These are phyloP conservation scores for Spizellomyces sp. DNA, from an alignment of 192 early-diverging fungal species.

Conservation along the genomic window DNA sequence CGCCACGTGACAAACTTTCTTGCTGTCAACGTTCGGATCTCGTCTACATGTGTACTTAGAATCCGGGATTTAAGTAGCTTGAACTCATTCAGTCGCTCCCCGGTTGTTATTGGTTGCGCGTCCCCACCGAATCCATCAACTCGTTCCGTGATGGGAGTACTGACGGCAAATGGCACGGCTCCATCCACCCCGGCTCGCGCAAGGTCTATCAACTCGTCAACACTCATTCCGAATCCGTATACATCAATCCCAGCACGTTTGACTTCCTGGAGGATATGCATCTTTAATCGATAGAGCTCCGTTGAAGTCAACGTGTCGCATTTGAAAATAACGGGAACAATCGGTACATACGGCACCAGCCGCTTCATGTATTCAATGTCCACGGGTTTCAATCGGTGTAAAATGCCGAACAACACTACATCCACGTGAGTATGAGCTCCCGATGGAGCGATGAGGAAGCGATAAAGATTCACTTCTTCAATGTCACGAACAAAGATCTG, in stretches of 20 bases:
- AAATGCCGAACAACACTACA: constrained; percentile 45
- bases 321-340: constrained; percentile 73
- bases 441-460: constrained; percentile 32
- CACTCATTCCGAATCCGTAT: constrained; percentile 57
- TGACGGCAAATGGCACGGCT: constrained; percentile 58
- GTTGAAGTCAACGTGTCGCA: constrained; percentile 57
- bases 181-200: constrained; percentile 46
- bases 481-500: constrained; percentile 29
- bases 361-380: constrained; percentile 39
- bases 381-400: constrained; percentile 34
- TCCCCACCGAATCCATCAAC: background rate
- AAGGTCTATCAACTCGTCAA: constrained; percentile 48
- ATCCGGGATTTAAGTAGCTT: constrained; percentile 45
- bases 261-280: constrained; percentile 51
- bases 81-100: constrained; percentile 45
- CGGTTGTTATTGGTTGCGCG: background rate
- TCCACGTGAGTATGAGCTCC: constrained; percentile 51
- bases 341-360: constrained; percentile 57
- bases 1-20: constrained; percentile 60
- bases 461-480: constrained; percentile 10
- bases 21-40: constrained; percentile 53
- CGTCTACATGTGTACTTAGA: constrained; percentile 52
- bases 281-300: constrained; percentile 58
- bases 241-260: constrained; percentile 54
- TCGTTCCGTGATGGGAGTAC: constrained; percentile 9